Base-by-base conservation (phyloP, 305 asterid genomes). In the Ilex paraguariensis region DNA sequence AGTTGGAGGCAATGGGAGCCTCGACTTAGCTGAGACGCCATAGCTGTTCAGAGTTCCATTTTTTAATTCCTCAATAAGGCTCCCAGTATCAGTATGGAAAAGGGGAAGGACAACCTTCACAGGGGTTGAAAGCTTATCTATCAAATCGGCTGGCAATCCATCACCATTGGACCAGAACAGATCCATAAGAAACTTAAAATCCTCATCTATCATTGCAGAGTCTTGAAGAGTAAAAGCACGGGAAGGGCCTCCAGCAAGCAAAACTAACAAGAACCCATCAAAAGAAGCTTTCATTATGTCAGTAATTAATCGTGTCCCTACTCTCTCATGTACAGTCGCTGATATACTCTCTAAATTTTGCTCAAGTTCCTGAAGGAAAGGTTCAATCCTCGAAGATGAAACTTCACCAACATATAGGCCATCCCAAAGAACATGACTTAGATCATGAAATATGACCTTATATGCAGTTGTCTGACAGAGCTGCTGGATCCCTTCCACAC, bases 111-210 rank as follows among this genome's bases (percentile, higher is more conserved):
- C 76, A 51, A 75, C 80, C 64, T 54, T 80, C 30, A 81, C 72
- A 3, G 80, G 70, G 50, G 62, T 61, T 17, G 93, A 79, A 56
- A 67, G 66, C 76, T 76, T 81, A 56, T 78, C 83, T 16, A 90
- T 84, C 77, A 86, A 78, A 68, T 90, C 97, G 31, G 72, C 78
- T 0, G 96, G 96, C 66, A 87, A 69, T 39, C 96, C 95, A 69
- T 87, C 95, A 53, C 95, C 96, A 30, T 84, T 81, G 31, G 95
- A 85, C 96, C 97, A 87, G 81, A 90, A 90, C 54, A 85, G 82
- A 65, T 84, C 89, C 50, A 64, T 61, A 10, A 88, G 90, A 69
- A 64, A 72, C 82, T 88, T 90, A 28, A 85, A 79, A 78, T 90
- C 97, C 76, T 90, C 96, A 33, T 81, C 86, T 16, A 90, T 21